phyloP scores from a whole-genome alignment of 805 yeast genomes.

The Nadsonia fulvescens region DNA sequence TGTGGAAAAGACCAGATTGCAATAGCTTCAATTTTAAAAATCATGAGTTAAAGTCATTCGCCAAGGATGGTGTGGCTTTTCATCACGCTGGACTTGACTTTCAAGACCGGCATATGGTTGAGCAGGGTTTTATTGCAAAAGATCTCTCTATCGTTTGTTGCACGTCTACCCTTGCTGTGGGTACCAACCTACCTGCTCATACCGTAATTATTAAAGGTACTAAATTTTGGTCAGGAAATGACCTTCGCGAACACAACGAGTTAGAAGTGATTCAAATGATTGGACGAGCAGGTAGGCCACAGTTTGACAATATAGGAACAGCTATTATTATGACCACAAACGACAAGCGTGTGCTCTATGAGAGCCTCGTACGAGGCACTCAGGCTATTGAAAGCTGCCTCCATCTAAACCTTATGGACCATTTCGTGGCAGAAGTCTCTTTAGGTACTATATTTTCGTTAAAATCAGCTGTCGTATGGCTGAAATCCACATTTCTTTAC shows the following conservation, averaged over 20 bases:
- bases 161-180: no score
- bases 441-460: slow-evolving; percentile 46
- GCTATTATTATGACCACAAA: slow-evolving; percentile 1
- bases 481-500: slow-evolving; percentile 61
- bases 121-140: no score
- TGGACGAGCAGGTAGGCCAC: no score
- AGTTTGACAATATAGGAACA: neutral
- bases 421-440: slow-evolving; percentile 64
- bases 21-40: no score
- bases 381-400: slow-evolving; percentile 71
- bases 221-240: neutral
- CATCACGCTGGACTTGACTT: no score
- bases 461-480: slow-evolving; percentile 56
- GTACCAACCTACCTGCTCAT: neutral
- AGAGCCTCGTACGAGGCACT: slow-evolving; percentile 60
- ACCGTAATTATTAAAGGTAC: neutral
- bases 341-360: slow-evolving; percentile 36
- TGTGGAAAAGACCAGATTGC: slow-evolving; percentile 43
- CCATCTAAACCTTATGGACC: slow-evolving; percentile 61
- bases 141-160: no score
- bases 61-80: neutral
- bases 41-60: no score
- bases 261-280: neutral
- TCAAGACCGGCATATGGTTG: no score
- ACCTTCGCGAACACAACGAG: neutral